Base-by-base conservation (phyloP, 106 monocot genomes). In the Platanthera guangdongensis region DNA sequence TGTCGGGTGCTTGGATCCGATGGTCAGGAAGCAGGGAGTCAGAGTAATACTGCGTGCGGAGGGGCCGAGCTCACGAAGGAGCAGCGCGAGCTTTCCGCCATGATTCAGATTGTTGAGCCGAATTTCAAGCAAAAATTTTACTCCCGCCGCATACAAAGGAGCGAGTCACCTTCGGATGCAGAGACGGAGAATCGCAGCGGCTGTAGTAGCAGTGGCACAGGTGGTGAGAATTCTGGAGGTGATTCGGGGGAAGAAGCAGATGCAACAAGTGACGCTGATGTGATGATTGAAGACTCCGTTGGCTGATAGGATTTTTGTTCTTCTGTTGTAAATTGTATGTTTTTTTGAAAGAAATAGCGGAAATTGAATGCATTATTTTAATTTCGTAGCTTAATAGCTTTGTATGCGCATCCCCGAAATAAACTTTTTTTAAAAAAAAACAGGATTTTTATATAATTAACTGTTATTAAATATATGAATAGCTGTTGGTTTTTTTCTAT, bases 31-130 rank as follows among this genome's bases (percentile, higher is more conserved):
- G 67, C 82, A 3, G 85, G 78, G 52, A 95, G 95, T 72, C 90
- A 87, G 77, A 91, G 28, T 52, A 84, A 85, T 75, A 71, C 51
- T 51, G 16, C 39, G 14, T 14, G 72, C 9, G 78, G 50, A 9
- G 14, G 12, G 8, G 30, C 55, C 14, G 82, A 74, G 69, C 48
- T 76, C 39, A 87, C 67, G 13, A 46, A 85, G 32, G 85, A 92
- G 47, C 85, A 87, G 22, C 48, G 7, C 10, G 86, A 78, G 9
- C 72, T 88, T 63, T 90, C 80, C 75, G 82, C 88, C 14, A 88
- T 95, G 95, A 65, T 65, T n/a, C 78, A 77, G 15, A 90, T 95
- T n/a, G 87, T 88, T 49, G 93, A 83, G 39, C 88, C 90, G 11
- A 89, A 89, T 16, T 84, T 88, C 46, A 81, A 80, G 70, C 84